phyloP scores from a whole-genome alignment of 768 basidiomycete species.

The Leccinum incarnatum region DNA sequence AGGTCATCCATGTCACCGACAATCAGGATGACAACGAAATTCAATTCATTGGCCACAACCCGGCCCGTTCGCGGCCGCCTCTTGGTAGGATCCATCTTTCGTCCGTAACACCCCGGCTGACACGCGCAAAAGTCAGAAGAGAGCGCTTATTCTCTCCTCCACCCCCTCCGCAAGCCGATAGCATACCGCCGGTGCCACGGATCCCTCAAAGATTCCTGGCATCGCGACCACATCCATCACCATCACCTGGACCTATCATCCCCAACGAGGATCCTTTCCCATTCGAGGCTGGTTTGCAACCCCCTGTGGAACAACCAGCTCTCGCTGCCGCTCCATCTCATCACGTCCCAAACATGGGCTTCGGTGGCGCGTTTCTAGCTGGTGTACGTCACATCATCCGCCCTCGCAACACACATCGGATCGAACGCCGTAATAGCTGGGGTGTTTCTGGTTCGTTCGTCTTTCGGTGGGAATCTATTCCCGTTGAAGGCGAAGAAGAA shows the following conservation, averaged over 20 bases:
- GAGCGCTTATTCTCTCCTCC: conserved; percentile 45
- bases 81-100: conserved; percentile 14
- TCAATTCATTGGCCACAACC: conserved; percentile 27
- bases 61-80: conserved; percentile 13
- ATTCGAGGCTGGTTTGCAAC: conserved; percentile 42
- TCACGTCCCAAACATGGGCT: conserved; percentile 55
- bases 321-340: conserved; percentile 51
- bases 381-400: conserved; percentile 31
- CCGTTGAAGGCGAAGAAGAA: conserved; percentile 7
- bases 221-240: conserved; percentile 34
- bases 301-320: conserved; percentile 23
- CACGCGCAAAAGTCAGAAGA: conserved; percentile 14
- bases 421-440: conserved; percentile 19
- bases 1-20: conserved; percentile 37
- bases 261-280: conserved; percentile 51
- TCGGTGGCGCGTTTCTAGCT: conserved; percentile 63
- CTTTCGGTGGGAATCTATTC: conserved; percentile 29
- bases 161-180: conserved; percentile 38
- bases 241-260: conserved; percentile 44
- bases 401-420: conserved; percentile 12
- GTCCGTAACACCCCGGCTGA: background rate
- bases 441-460: conserved; percentile 27
- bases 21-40: conserved; percentile 40
- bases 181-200: conserved; percentile 57
- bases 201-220: conserved; percentile 42